Conservation (phyloP, 495 filamentous ascomycete genomes). For the Lasiosphaeriaceae sp. region DNA sequence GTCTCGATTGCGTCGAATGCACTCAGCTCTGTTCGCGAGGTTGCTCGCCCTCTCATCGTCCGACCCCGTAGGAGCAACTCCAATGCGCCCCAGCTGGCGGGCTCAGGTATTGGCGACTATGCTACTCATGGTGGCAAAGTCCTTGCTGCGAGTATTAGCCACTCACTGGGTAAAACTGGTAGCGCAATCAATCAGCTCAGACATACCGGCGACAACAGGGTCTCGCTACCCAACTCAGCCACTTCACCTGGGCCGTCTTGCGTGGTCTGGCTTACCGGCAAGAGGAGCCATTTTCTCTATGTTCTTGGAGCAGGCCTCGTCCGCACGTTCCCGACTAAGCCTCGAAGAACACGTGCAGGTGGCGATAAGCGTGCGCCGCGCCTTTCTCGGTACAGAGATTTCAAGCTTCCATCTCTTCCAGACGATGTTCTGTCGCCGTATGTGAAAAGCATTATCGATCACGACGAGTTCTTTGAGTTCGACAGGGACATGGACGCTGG, state of each 20-base stretch:
- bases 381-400: constrained; percentile 57
- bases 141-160: constrained; percentile 76
- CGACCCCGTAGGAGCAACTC: constrained; percentile 47
- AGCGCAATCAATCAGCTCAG: constrained; percentile 75
- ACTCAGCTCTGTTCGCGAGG: constrained; percentile 63
- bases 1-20: constrained; percentile 55
- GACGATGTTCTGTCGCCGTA: constrained; percentile 42
- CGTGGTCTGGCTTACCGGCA: constrained; percentile 52
- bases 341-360: constrained; percentile 33
- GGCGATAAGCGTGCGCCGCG: constrained; percentile 38
- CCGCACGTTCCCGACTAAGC: constrained; percentile 63
- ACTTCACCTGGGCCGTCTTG: constrained; percentile 46
- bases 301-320: constrained; percentile 58
- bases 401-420: constrained; percentile 57
- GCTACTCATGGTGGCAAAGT: constrained; percentile 71
- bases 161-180: constrained; percentile 77
- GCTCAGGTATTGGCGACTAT: constrained; percentile 61
- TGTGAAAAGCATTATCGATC: constrained; percentile 42
- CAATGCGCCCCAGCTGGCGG: constrained; percentile 39
- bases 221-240: constrained; percentile 62
- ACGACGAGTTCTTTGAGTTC: constrained; percentile 47
- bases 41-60: constrained; percentile 43
- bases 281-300: constrained; percentile 50
- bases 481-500: constrained; percentile 41
- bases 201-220: constrained; percentile 77